phyloP scores from a whole-genome alignment of 2,329 filamentous ascomycete species.

The Leptographium procerum region DNA sequence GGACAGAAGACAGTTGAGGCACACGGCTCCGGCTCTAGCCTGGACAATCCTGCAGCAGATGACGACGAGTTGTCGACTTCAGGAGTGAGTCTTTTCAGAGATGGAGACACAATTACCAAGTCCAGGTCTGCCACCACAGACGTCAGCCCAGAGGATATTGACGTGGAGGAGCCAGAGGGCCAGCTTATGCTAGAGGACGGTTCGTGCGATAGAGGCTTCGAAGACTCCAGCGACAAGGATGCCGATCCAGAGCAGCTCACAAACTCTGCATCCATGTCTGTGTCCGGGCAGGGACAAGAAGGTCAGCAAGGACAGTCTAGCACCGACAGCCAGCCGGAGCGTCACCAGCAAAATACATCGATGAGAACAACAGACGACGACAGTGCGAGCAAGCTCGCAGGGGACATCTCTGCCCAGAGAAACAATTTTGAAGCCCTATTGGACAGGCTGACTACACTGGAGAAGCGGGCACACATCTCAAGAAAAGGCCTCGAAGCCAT shows the following conservation, averaged over 20 bases:
- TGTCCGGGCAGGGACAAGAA: neutral
- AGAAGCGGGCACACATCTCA: constrained; percentile 19
- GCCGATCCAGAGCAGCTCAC: neutral
- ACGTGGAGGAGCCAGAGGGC: constrained; percentile 33
- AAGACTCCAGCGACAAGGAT: constrained; percentile 1
- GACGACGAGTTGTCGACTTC: neutral
- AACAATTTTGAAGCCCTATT: constrained; percentile 22
- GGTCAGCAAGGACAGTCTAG: neutral
- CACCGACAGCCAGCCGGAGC: neutral
- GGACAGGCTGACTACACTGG: constrained; percentile 21
- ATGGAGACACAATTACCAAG: neutral
- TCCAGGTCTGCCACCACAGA: constrained; percentile 18
- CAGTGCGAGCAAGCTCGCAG: constrained; percentile 9
- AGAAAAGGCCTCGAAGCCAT: neutral
- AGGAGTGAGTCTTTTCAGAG: constrained; percentile 14
- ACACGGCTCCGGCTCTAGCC: neutral
- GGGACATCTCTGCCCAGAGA: constrained; percentile 19
- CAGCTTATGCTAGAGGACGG: constrained; percentile 20
- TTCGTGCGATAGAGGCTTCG: constrained; percentile 4
- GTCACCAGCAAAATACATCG: neutral
- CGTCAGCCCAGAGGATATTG: constrained; percentile 35
- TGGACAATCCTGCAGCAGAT: neutral
- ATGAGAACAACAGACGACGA: neutral
- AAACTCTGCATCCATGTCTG: neutral
- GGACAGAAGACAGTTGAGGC: neutral